Conservation (phyloP, 1,284 basidiomycete genomes). For the Melampsora larici-populina region DNA sequence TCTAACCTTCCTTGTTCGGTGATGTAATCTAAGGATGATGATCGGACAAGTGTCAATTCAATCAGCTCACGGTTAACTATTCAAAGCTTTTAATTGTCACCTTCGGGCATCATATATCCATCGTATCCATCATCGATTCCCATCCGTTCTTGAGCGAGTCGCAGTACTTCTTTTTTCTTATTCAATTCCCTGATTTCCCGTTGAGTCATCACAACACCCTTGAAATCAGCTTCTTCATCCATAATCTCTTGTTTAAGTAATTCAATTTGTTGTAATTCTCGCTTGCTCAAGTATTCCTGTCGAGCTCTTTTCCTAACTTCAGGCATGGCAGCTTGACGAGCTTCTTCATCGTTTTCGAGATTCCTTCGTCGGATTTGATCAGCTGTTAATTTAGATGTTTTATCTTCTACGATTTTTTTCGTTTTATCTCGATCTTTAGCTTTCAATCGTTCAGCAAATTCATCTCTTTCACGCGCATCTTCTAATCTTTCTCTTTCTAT, state of each 20-base stretch:
- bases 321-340: constrained; percentile 74
- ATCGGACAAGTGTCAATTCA: neutral
- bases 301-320: constrained; percentile 78
- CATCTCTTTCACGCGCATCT: constrained; percentile 83
- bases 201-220: constrained; percentile 81
- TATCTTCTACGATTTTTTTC: constrained; percentile 88
- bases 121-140: constrained; percentile 91
- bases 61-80: neutral
- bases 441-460: constrained; percentile 82
- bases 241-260: constrained; percentile 85
- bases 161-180: constrained; percentile 85
- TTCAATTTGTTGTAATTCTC: constrained; percentile 93
- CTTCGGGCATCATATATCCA: constrained; percentile 85
- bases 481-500: constrained; percentile 71
- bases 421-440: constrained; percentile 78
- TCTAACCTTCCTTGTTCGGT: constrained; percentile 99
- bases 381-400: constrained; percentile 69
- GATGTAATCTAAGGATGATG: constrained; percentile 69
- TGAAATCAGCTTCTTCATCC: constrained; percentile 83
- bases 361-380: constrained; percentile 77
- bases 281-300: constrained; percentile 91
- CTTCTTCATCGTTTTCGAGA: constrained; percentile 78
- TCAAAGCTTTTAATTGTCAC: constrained; percentile 18
- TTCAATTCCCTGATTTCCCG: constrained; percentile 77
- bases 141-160: constrained; percentile 86